Percentiles rank a stretch among this genome's conserved stretches.
phyloP scores from a whole-genome alignment of 176 grass and related monocot genomes.

The Alloteropsis semialata region DNA sequence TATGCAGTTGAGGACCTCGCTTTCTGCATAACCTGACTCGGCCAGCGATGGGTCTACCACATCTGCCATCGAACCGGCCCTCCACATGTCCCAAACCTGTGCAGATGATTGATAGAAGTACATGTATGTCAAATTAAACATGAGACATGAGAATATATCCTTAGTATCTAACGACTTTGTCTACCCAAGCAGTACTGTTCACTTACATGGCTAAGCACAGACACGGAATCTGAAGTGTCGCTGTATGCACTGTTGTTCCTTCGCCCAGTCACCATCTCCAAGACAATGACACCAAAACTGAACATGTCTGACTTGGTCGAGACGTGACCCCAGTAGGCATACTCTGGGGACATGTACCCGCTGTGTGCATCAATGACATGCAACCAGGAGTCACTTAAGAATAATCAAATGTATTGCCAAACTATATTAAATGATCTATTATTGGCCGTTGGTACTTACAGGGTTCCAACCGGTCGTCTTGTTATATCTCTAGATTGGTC shows the following conservation, averaged over 20 bases:
- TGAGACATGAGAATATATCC: no score
- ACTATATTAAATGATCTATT: neutral
- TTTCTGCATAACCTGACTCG: neutral
- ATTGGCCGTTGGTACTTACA: neutral
- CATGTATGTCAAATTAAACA: no score
- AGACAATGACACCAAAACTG: slow-evolving; percentile 16
- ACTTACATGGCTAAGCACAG: slow-evolving; percentile 17
- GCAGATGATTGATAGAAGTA: neutral
- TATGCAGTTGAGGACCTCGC: neutral
- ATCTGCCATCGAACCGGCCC: neutral
- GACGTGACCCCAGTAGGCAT: neutral
- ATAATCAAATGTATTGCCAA: neutral
- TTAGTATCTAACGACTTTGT: no score
- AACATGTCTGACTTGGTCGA: slow-evolving; percentile 25
- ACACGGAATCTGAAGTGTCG: neutral
- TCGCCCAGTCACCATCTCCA: slow-evolving; percentile 11
- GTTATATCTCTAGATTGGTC: slow-evolving; percentile 23
- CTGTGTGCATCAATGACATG: neutral
- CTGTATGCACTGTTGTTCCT: neutral
- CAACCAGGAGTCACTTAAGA: neutral
- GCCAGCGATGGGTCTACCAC: neutral
- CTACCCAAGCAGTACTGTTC: neutral
- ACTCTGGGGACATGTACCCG: slow-evolving; percentile 20
- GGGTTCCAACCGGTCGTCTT: slow-evolving; percentile 18
- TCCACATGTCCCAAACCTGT: neutral